Evolutionary conservation across 768 basidiomycete species (phyloP).

Genomic region (Termitomyces sp.): DNA sequence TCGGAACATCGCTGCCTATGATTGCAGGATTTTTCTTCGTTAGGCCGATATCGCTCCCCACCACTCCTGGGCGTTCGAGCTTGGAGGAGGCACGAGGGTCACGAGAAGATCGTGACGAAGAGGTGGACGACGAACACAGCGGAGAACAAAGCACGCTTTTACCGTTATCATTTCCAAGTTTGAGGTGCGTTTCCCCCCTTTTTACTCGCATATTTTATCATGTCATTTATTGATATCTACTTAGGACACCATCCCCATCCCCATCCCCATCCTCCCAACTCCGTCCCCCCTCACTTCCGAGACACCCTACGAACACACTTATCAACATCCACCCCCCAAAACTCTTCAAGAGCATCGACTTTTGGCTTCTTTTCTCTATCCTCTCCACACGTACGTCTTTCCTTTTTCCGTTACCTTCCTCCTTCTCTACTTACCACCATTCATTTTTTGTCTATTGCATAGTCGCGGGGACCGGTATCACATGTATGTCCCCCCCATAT

Average conservation of each 20-base stretch:
- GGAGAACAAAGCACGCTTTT: conserved; percentile 7
- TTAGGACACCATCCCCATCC: background rate
- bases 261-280: background rate
- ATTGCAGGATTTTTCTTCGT: conserved; percentile 73
- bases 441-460: background rate
- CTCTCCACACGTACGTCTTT: conserved; percentile 52
- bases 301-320: conserved; percentile 4
- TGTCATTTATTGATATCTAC: background rate
- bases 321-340: conserved; percentile 21
- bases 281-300: conserved; percentile 8
- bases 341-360: conserved; percentile 21
- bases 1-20: conserved; percentile 81
- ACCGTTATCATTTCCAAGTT: background rate
- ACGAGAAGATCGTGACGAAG: background rate
- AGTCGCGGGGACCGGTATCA: conserved; percentile 75
- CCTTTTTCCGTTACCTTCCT: conserved; percentile 26
- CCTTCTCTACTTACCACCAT: background rate
- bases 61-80: conserved; percentile 38
- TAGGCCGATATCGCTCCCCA: conserved; percentile 65
- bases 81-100: background rate
- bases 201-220: background rate
- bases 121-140: background rate
- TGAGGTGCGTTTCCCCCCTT: background rate
- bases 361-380: conserved; percentile 39
- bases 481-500: conserved; percentile 47